A percentile compares a stretch with the other conserved stretches of the same genome.
Conservation (phyloP, 805 yeast genomes). For the Middelhovenomyces tepae region DNA sequence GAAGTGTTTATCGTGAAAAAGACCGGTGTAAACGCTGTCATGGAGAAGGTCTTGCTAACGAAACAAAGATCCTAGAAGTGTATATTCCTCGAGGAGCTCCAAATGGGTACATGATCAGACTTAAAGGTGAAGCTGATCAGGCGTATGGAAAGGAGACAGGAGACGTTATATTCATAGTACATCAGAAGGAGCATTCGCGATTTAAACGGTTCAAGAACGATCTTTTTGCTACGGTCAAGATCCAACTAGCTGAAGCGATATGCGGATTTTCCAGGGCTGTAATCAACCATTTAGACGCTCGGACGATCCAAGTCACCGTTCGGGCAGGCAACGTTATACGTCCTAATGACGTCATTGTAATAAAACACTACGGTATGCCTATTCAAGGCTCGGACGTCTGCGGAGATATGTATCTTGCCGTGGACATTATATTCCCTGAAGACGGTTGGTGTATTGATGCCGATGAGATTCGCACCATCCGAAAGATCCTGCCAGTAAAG, state of each 20-base stretch:
- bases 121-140: conserved; percentile 70
- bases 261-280: conserved; percentile 65
- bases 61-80: conserved; percentile 67
- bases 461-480: conserved; percentile 37
- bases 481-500: conserved; percentile 19
- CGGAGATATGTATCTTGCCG: conserved; percentile 65
- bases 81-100: conserved; percentile 65
- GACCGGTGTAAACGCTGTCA: conserved; percentile 72
- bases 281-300: conserved; percentile 69
- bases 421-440: conserved; percentile 73
- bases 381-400: conserved; percentile 30
- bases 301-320: conserved; percentile 54
- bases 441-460: conserved; percentile 79
- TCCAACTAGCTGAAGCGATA: conserved; percentile 74
- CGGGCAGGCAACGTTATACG: conserved; percentile 74
- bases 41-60: conserved; percentile 54
- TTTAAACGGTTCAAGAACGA: conserved; percentile 58
- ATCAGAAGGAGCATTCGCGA: conserved; percentile 37
- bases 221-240: conserved; percentile 47
- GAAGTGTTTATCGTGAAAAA: conserved; percentile 48
- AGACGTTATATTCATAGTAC: conserved; percentile 58
- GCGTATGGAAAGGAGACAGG: conserved; percentile 65
- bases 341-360: conserved; percentile 61
- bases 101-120: conserved; percentile 49
- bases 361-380: conserved; percentile 83